Evolutionary conservation across 257 asterid species (phyloP).

Genomic region (Solanum pennellii): DNA sequence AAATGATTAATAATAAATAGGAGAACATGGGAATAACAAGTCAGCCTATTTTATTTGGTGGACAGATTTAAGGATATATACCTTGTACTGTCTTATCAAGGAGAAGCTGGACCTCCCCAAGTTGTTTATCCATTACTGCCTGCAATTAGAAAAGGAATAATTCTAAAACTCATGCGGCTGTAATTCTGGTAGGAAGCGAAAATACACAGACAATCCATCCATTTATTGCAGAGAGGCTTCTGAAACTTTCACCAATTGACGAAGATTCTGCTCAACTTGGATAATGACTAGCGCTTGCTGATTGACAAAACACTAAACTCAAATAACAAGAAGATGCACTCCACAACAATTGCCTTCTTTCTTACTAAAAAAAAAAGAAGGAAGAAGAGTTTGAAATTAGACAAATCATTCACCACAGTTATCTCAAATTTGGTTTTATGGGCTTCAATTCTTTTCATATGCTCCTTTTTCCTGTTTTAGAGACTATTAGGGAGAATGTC

Average conservation of each 20-base stretch:
- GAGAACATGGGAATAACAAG: not conserved
- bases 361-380: not conserved
- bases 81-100: slow-evolving; percentile 88
- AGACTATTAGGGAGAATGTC: not conserved
- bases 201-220: not conserved
- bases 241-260: not conserved
- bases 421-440: not conserved
- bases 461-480: not conserved
- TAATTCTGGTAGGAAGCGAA: not conserved
- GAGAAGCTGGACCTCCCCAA: slow-evolving; percentile 53
- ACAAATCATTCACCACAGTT: not conserved
- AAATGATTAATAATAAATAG: not conserved
- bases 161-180: not conserved
- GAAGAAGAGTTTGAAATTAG: not conserved
- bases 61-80: slow-evolving; percentile 10
- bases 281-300: not conserved
- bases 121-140: slow-evolving; percentile 54
- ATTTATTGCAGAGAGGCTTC: not conserved
- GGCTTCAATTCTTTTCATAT: not conserved
- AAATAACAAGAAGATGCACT: not conserved
- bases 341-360: not conserved
- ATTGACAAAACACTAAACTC: not conserved
- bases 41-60: not conserved
- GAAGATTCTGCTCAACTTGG: not conserved
- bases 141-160: slow-evolving; percentile 4